phyloP scores from a whole-genome alignment of 805 yeast species.

The Candida taoyuanica region DNA sequence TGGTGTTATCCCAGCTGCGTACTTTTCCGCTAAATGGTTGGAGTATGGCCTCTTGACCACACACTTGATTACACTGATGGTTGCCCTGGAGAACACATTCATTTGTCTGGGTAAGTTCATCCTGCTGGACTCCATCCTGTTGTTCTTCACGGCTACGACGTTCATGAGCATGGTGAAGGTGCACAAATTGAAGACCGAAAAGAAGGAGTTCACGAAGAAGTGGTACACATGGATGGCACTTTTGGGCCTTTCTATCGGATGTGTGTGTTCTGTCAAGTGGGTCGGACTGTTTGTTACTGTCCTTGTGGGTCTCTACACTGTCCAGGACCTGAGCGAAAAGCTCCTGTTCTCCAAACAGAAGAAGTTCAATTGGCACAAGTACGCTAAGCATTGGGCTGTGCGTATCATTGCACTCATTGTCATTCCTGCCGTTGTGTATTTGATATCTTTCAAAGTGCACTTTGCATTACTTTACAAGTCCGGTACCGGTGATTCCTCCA shows the following conservation, averaged over 20 bases:
- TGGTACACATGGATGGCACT: conserved; percentile 54
- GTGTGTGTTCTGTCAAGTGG: conserved; percentile 84
- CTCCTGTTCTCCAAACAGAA: conserved; percentile 28
- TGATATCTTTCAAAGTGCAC: conserved; percentile 75
- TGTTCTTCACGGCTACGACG: conserved; percentile 72
- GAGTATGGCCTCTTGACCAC: conserved; percentile 48
- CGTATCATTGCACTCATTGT: conserved; percentile 63
- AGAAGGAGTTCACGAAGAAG: conserved; percentile 33
- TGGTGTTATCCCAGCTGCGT: conserved; percentile 64
- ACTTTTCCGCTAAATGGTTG: conserved; percentile 59
- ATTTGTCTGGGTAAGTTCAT: conserved; percentile 72
- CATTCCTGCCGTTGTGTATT: conserved; percentile 66
- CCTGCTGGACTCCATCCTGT: conserved; percentile 67
- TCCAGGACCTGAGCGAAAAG: conserved; percentile 47
- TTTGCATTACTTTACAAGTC: conserved; percentile 68
- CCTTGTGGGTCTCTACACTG: conserved; percentile 54
- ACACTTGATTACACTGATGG: conserved; percentile 58
- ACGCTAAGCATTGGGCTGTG: conserved; percentile 64
- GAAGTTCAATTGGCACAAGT: conserved; percentile 29
- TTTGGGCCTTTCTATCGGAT: conserved; percentile 69
- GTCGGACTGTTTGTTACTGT: conserved; percentile 70
- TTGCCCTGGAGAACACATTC: conserved; percentile 62
- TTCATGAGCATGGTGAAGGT: conserved; percentile 54
- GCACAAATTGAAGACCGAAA: conserved; percentile 40
- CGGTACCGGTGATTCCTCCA: conserved; percentile 92